Evolutionary conservation across 306 rosid species (phyloP), one percentile per base, ranked within the genome.

Genomic region (Citrullus colocynthis): DNA sequence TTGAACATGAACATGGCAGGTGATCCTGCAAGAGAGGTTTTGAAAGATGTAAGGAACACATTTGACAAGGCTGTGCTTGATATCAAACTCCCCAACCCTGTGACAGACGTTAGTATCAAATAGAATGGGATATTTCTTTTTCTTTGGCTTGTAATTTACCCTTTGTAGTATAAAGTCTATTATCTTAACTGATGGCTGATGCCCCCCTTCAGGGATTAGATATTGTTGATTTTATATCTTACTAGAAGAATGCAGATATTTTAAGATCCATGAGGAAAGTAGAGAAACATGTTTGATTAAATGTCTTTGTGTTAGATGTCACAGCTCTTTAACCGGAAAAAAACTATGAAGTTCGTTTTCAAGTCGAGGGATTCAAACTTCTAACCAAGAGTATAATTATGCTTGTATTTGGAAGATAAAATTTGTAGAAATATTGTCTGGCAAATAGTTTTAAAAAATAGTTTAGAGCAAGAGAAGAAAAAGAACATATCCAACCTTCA

Each of bases 31-130:
- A 78, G 82, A 8, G 93, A 89, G 70, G 90, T 82, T 41, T 49
- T 93, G 81, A 90, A 78, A 80, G 93, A 93, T 84, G 96, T 91
- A 55, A 86, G 90, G 78, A 81, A 75, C 81, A 87, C 91, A 42
- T 85, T 93, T 57, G 89, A 83, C 78, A 88, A 83, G 80, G 87
- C 91, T 61, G 96, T 91, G 15, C 81, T 59, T 70, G 93, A 90
- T 82, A 86, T 81, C 42, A 84, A 85, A 81, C 78, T 44, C 73
- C 78, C 78, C 73, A 77, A 85, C 59, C 75, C 81, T 0, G 85
- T 44, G 20, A 24, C 72, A 76, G 74, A 61, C 74, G 84, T 80
- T 84, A 85, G 85, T 77, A 57, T 61, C 4, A 34, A 87, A 7
- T 78, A 69, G 51, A 67, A 0, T 21, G 2, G 6, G 12, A 70